Percentiles rank a stretch among this genome's conserved stretches.
These are phyloP conservation scores for Butyriboletus loyo DNA, from an alignment of 768 basidiomycete genomes.

Conservation along the genomic window DNA sequence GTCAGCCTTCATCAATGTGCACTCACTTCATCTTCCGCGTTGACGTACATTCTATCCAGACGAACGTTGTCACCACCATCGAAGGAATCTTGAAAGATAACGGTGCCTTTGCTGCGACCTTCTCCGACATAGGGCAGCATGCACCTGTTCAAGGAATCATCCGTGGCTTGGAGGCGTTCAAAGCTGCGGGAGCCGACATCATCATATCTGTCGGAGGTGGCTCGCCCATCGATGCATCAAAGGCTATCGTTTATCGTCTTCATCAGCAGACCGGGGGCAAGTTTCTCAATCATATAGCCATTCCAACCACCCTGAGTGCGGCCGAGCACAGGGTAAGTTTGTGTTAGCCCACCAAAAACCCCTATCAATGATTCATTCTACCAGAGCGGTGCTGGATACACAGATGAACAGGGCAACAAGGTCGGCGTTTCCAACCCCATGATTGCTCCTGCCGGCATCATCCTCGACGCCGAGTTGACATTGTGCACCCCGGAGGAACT, in stretches of 20 bases:
- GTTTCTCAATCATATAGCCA: conserved; percentile 65
- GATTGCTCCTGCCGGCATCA: conserved; percentile 68
- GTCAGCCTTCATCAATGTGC: conserved; percentile 23
- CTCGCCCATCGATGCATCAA: conserved; percentile 76
- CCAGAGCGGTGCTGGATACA: conserved; percentile 67
- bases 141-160: conserved; percentile 65
- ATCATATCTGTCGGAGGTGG: conserved; percentile 78
- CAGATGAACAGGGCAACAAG: conserved; percentile 67
- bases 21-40: background rate
- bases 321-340: conserved; percentile 64
- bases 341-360: background rate
- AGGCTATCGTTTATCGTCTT: conserved; percentile 64
- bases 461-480: conserved; percentile 75
- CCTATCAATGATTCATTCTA: conserved; percentile 1
- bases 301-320: conserved; percentile 79
- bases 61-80: conserved; percentile 21
- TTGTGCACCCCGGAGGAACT: conserved; percentile 69
- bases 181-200: conserved; percentile 56
- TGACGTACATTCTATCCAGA: conserved; percentile 22
- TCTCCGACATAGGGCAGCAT: conserved; percentile 72
- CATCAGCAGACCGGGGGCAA: conserved; percentile 53
- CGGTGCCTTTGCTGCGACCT: conserved; percentile 63
- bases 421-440: conserved; percentile 48
- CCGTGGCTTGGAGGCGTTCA: conserved; percentile 53
- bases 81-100: conserved; percentile 49